Base-by-base conservation (phyloP, 2,329 filamentous ascomycete species). In the Penicillium sp. region DNA sequence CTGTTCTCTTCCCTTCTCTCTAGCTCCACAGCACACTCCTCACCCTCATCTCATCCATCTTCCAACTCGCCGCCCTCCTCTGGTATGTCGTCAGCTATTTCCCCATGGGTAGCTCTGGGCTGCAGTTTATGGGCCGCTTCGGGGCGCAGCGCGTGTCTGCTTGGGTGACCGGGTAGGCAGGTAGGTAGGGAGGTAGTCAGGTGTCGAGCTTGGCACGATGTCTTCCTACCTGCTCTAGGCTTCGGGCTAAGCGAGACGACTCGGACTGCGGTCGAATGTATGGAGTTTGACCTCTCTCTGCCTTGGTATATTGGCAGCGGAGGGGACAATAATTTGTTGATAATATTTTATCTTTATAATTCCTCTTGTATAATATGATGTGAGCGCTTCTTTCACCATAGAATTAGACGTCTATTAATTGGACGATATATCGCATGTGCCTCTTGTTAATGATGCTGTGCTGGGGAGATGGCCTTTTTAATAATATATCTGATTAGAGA, bases 1-100 rank as follows among this genome's bases (percentile, higher is more conserved):
- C 69, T 73, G 58, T 78, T 64, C 63, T 53, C 53, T 67, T 64
- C 64, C 62, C 53, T 48, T 68, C 61, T 65, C 60, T 45, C 17
- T 26, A 97, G 93, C 88, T 96, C 67, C 90, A 90, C 75, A 94
- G 85, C 75, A 93, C 91, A 46, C 80, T 96, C 65, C 86, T 98
- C 67, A 98, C 95, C 17, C 83, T 98, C 58, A 82, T 97, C 66
- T 91, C 93, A 23, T 89, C 92, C 64, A 84, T 97, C 63, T 81
- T 93, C 69, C 95, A 99, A 76, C 84, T 98, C 58, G 88, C 89
- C 57, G 91, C 90, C 66, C 83, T 98, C 66, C 67, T 92, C 51
- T 98, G 94, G 94, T 98, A 98, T 80, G 84, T 97, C 51, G 89
- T 98, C 77, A 96, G 92, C 79, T 99, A 99, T 78, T 98, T 98